Evolutionary conservation across 768 basidiomycete genomes (phyloP).

Genomic region (Phaeolepiota aurea): DNA sequence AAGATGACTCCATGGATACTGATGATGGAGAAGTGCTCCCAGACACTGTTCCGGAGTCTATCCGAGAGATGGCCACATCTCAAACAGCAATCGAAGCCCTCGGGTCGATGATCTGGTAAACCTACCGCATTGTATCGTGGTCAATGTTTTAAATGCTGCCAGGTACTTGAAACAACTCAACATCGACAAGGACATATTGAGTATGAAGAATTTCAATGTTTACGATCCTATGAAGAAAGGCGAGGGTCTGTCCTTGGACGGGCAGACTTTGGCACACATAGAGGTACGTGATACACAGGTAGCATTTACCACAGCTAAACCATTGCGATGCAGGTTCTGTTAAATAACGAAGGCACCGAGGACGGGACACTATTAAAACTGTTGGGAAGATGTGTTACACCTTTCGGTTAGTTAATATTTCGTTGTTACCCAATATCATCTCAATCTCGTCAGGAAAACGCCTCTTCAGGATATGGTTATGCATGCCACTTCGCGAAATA

Average conservation of each 20-base stretch:
- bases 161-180: slow-evolving; percentile 90
- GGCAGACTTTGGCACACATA: slow-evolving; percentile 90
- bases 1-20: slow-evolving; percentile 20
- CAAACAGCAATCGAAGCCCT: slow-evolving; percentile 73
- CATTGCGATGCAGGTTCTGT: slow-evolving; percentile 50
- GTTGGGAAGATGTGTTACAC: slow-evolving; percentile 78
- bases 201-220: slow-evolving; percentile 95
- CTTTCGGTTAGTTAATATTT: slow-evolving; percentile 68
- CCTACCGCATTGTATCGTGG: neutral
- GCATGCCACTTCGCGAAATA: slow-evolving; percentile 79
- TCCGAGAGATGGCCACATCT: slow-evolving; percentile 63
- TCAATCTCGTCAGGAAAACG: too few species aligned
- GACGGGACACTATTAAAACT: slow-evolving; percentile 85
- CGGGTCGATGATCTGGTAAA: slow-evolving; percentile 86
- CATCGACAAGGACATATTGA: slow-evolving; percentile 91
- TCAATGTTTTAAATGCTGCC: slow-evolving; percentile 7
- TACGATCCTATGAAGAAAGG: slow-evolving; percentile 94
- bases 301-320: too few species aligned
- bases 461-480: slow-evolving; percentile 94
- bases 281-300: slow-evolving; percentile 45
- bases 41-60: slow-evolving; percentile 54
- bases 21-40: slow-evolving; percentile 34
- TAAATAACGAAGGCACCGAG: slow-evolving; percentile 90
- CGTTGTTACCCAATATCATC: too few species aligned
- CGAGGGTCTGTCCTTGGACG: slow-evolving; percentile 81